Base-by-base conservation (phyloP, 257 asterid genomes). In the Thymus quinquecostatus region DNA sequence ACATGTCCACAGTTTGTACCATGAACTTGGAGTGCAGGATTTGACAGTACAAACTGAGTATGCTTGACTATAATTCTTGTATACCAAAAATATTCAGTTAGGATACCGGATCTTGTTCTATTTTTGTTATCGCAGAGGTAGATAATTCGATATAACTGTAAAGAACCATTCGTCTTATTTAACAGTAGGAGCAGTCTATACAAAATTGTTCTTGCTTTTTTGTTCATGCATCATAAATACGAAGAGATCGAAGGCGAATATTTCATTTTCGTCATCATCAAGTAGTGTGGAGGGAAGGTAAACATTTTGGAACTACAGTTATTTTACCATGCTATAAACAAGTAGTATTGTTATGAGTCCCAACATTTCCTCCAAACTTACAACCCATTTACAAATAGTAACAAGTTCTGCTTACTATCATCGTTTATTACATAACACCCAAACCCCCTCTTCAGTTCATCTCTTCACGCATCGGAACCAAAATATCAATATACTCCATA, bases 11-110 rank as follows among this genome's bases (percentile, higher is more conserved):
- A 80, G 91, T 8, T 66, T 94, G 81, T 91, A 89, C 78, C 97
- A 85, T 70, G 99, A 94, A 12, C 72, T 94, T 43, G 99, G 98
- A 21, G 86, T 91, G 49, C 96, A 89, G 66, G 92, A 91, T 73
- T 78, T 94, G 84, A 87, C 98, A 0, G 90, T 94, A 64, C 92
- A 94, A 78, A 81, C 81, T 8, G 92, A 91, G 61, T 60, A 60
- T 45, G 75, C 81, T 53, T 81, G 76, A 83, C 49, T 28, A 38
- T 4, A 58, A 34, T 69, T 43, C 60, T 10, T 59, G 6, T 32
- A 50, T 28, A 3, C 10, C 27, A 14, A 10, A 10, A 3, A 38
- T 38, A 14, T 4, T 60, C 41, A 12, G 10, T 34, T 32, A 41
- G 10, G 27, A 40, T 29, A 30, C 51, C 45, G 13, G 30, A 2